Evolutionary conservation across 352 stramenopile species (phyloP).

Genomic region (Globisporangium carolinianum): DNA sequence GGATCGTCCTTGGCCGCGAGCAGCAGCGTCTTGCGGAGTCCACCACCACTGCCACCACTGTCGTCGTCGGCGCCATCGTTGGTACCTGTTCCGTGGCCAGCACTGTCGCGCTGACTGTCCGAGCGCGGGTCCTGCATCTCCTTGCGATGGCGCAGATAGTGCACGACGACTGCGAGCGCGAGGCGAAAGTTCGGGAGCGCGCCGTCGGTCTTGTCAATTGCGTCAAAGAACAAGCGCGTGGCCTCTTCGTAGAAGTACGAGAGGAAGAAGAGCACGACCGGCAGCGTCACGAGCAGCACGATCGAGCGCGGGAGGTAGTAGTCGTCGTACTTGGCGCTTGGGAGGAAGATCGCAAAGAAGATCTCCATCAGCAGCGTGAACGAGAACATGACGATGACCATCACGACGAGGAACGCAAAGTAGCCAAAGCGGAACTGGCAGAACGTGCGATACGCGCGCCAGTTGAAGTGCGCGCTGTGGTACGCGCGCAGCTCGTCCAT

Average conservation of each 20-base stretch:
- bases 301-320: slow-evolving; percentile 59
- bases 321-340: slow-evolving; percentile 62
- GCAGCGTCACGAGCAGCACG: slow-evolving; percentile 46
- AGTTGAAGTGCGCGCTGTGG: slow-evolving; percentile 30
- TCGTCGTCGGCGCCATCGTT: background rate
- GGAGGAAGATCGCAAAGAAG: slow-evolving; percentile 81
- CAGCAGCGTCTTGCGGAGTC: slow-evolving; percentile 18
- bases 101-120: background rate
- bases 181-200: slow-evolving; percentile 74
- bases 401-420: slow-evolving; percentile 73
- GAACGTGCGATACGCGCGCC: slow-evolving; percentile 63
- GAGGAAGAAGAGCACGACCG: slow-evolving; percentile 62
- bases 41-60: background rate
- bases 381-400: slow-evolving; percentile 81
- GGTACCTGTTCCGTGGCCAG: background rate
- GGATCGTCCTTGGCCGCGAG: slow-evolving; percentile 46
- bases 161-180: slow-evolving; percentile 64
- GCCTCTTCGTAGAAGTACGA: slow-evolving; percentile 79
- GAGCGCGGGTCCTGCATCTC: slow-evolving; percentile 31
- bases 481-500: slow-evolving; percentile 51
- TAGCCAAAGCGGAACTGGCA: slow-evolving; percentile 79
- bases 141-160: slow-evolving; percentile 66
- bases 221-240: slow-evolving; percentile 60
- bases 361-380: slow-evolving; percentile 83
- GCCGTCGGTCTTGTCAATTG: slow-evolving; percentile 65